Base-by-base conservation (phyloP, 768 basidiomycete species). In the Pilatotrama ljubarskyi region DNA sequence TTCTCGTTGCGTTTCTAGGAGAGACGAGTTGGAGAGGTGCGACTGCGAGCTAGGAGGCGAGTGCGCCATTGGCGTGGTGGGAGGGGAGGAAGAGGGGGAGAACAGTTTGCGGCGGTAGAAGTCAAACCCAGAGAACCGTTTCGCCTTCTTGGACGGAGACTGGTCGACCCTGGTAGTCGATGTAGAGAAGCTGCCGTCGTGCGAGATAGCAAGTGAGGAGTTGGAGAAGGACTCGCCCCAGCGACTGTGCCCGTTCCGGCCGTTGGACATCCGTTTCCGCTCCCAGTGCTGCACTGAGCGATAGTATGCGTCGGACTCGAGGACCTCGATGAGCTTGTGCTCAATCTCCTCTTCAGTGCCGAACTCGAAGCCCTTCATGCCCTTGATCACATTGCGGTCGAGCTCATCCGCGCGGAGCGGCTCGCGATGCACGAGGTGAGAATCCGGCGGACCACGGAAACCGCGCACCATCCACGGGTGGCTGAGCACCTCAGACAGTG, bases 341-440 rank as follows among this genome's bases (percentile, higher is more conserved):
- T 93, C 88, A 55, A 98, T 92, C 13, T 96, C 91, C 5, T 90
- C 89, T 50, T 90, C 88, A 0, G 88, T 78, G 15, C 97, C 97
- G 65, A 99, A 98, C 69, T 98, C 96, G 75, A 99, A 98, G 5
- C 96, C 96, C 42, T 87, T 86, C 97, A 98, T 98, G 50, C 88
- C 88, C 35, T 82, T 82, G 69, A 99, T 83, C 59, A 98, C 92
- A 37, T 87, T 83, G 29, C 81, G 83, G 72, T 98, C 95, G 51
- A 99, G 80, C 52, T 98, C 95, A 55, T 94, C 92, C 0, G 87
- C 74, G 13, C 93, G 89, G 8, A 98, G 82, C 0, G 97, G 96
- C 66, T 93, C 91, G 9, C 96, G 90, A 57, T 88, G 86, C 22
- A 97, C 81, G 64, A 98, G 82, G 74, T 97, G 93, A 1, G 90